Evolutionary conservation across 2,329 filamentous ascomycete genomes (phyloP).

Genomic region (Phaeomoniella chlamydospora): DNA sequence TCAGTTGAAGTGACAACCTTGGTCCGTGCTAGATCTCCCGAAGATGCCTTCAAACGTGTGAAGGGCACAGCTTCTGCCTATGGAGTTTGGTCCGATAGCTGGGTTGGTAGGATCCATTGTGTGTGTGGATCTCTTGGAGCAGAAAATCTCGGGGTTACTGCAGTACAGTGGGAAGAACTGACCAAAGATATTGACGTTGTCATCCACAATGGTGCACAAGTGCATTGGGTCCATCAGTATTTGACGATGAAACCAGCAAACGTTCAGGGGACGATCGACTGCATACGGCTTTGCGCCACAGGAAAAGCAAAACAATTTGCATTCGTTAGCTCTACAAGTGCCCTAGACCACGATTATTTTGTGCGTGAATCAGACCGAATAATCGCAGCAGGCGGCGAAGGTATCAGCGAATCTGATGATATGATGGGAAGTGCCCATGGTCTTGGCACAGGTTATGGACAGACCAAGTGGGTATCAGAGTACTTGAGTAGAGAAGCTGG

Average conservation of each 20-base stretch:
- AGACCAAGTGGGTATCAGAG: slow-evolving; percentile 73
- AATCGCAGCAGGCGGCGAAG: slow-evolving; percentile 44
- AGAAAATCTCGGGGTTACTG: slow-evolving; percentile 57
- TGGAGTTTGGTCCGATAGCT: slow-evolving; percentile 60
- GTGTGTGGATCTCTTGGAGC: slow-evolving; percentile 63
- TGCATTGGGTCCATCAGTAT: slow-evolving; percentile 73
- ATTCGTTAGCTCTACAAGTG: slow-evolving; percentile 72
- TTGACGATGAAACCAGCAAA: slow-evolving; percentile 57
- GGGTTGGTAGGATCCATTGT: slow-evolving; percentile 49
- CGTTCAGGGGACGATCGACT: slow-evolving; percentile 66
- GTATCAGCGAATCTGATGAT: slow-evolving; percentile 63
- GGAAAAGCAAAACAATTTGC: slow-evolving; percentile 67
- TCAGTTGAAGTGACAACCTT: slow-evolving; percentile 55
- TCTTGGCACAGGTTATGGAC: slow-evolving; percentile 77
- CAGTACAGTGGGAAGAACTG: slow-evolving; percentile 50
- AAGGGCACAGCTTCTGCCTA: slow-evolving; percentile 58
- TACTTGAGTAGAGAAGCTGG: slow-evolving; percentile 67
- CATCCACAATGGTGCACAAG: slow-evolving; percentile 67
- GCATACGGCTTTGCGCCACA: slow-evolving; percentile 58
- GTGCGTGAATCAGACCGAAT: slow-evolving; percentile 55
- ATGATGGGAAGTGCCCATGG: slow-evolving; percentile 61
- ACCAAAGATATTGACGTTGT: slow-evolving; percentile 54
- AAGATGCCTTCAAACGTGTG: slow-evolving; percentile 50
- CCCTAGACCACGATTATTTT: slow-evolving; percentile 72
- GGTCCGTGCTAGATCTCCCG: slow-evolving; percentile 51